phyloP scores from a whole-genome alignment of 1,139 yeast species.

The Hyphopichia burtonii region DNA sequence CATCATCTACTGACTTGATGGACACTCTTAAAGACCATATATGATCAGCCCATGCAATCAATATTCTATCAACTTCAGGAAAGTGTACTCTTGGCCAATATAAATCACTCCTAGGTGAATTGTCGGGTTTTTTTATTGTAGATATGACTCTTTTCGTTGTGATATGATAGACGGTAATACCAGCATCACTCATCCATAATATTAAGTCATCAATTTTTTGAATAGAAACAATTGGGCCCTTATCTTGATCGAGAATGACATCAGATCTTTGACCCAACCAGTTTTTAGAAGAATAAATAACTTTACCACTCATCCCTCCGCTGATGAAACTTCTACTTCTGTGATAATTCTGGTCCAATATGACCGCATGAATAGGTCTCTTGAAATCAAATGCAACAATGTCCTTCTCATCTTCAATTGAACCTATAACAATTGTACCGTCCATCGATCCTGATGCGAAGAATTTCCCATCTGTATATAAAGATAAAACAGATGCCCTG shows the following conservation, averaged over 20 bases:
- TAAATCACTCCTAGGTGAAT: slow-evolving; percentile 71
- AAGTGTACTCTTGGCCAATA: slow-evolving; percentile 79
- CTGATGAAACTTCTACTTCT: slow-evolving; percentile 66
- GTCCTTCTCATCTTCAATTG: slow-evolving; percentile 60
- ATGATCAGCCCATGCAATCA: slow-evolving; percentile 82
- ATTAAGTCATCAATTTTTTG: slow-evolving; percentile 60
- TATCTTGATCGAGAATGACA: slow-evolving; percentile 54
- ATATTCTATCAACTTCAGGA: slow-evolving; percentile 65
- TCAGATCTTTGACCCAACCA: slow-evolving; percentile 88
- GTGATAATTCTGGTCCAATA: slow-evolving; percentile 68
- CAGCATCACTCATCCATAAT: slow-evolving; percentile 84
- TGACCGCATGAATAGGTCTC: slow-evolving; percentile 86
- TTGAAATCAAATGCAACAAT: slow-evolving; percentile 78
- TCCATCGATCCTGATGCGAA: slow-evolving; percentile 91
- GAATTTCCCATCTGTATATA: slow-evolving; percentile 68
- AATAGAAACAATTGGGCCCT: slow-evolving; percentile 74
- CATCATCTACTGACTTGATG: slow-evolving; percentile 16
- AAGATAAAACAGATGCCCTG: slow-evolving; percentile 74
- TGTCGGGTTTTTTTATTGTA: slow-evolving; percentile 56
- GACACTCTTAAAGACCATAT: slow-evolving; percentile 71
- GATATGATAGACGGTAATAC: slow-evolving; percentile 62
- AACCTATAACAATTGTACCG: slow-evolving; percentile 85
- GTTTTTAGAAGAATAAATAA: slow-evolving; percentile 68
- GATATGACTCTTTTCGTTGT: slow-evolving; percentile 44
- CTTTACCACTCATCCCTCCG: slow-evolving; percentile 91